Evolutionary conservation across 345 rosid genomes (phyloP).

Genomic region (Theobroma cacao): DNA sequence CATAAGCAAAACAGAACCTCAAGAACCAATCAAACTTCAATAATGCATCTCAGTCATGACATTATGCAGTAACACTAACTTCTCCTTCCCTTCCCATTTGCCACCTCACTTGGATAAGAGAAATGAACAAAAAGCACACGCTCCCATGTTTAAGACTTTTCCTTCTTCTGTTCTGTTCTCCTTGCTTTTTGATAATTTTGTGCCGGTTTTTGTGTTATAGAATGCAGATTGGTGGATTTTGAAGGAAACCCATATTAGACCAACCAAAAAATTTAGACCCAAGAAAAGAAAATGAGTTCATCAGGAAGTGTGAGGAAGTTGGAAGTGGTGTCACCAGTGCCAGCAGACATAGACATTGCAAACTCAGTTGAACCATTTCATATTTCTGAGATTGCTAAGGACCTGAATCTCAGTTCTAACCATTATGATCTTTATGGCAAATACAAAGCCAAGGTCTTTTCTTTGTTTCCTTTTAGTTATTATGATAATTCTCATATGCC

Average conservation of each 20-base stretch:
- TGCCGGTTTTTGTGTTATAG: background rate
- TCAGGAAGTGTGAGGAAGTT: conserved; percentile 56
- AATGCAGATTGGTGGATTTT: conserved; percentile 4
- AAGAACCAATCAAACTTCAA: too few relatives aligned
- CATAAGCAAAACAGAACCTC: too few relatives aligned
- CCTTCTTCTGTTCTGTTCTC: background rate
- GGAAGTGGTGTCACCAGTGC: conserved; percentile 81
- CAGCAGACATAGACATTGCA: conserved; percentile 93
- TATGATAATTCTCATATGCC: background rate
- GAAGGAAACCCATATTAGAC: background rate
- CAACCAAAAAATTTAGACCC: background rate
- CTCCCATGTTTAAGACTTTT: background rate
- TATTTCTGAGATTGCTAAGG: conserved; percentile 79
- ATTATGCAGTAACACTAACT: too few relatives aligned
- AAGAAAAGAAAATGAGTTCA: conserved; percentile 43
- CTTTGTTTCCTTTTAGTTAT: background rate
- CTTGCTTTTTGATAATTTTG: background rate
- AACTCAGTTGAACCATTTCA: conserved; percentile 86
- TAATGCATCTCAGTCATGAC: too few relatives aligned
- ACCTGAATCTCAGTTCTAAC: conserved; percentile 57
- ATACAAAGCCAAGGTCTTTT: conserved; percentile 88
- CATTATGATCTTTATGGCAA: conserved; percentile 95
- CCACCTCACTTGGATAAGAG: too few relatives aligned
- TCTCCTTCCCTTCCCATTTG: too few relatives aligned
- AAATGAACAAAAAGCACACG: too few relatives aligned